Conservation (phyloP, 2,329 filamentous ascomycete species). For the Cladosporium sp. region DNA sequence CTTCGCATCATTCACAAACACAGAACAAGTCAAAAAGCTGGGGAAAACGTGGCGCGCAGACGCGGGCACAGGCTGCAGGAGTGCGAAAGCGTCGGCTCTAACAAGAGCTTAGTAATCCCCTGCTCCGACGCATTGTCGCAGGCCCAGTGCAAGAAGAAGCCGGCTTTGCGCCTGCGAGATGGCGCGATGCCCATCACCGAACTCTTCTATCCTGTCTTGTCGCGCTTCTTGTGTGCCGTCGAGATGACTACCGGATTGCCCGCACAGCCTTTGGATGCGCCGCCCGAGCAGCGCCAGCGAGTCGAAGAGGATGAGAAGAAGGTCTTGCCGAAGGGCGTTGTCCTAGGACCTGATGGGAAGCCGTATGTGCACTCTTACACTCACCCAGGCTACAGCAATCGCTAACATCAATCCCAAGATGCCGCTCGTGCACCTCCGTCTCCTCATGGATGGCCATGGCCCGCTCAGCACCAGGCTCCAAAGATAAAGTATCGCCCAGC, state of each 20-base stretch:
- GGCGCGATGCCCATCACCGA: constrained; percentile 38
- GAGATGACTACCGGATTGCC: constrained; percentile 40
- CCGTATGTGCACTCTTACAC: constrained; percentile 58
- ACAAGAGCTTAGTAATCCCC: constrained; percentile 13
- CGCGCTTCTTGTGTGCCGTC: constrained; percentile 41
- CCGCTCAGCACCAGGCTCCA: constrained; percentile 42
- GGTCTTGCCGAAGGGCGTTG: constrained; percentile 68
- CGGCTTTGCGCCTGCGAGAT: constrained; percentile 2
- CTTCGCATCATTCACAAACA: constrained; percentile 4
- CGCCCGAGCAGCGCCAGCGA: constrained; percentile 29
- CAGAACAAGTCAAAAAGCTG: neutral
- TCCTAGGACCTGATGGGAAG: constrained; percentile 79
- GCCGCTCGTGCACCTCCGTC: constrained; percentile 68
- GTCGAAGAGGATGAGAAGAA: constrained; percentile 40
- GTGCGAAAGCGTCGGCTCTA: neutral
- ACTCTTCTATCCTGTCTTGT: constrained; percentile 40
- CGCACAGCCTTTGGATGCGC: constrained; percentile 37
- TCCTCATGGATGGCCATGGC: constrained; percentile 61
- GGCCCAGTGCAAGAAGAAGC: neutral
- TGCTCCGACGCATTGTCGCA: neutral
- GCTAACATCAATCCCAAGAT: constrained; percentile 50
- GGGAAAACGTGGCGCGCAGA: neutral
- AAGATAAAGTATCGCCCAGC: constrained; percentile 35
- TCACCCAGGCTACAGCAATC: rapidly evolving
- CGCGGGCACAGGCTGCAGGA: constrained; percentile 10